These are phyloP conservation scores for Aureobasidium leucospermi DNA, from an alignment of 2,329 filamentous ascomycete species.

Conservation along the genomic window DNA sequence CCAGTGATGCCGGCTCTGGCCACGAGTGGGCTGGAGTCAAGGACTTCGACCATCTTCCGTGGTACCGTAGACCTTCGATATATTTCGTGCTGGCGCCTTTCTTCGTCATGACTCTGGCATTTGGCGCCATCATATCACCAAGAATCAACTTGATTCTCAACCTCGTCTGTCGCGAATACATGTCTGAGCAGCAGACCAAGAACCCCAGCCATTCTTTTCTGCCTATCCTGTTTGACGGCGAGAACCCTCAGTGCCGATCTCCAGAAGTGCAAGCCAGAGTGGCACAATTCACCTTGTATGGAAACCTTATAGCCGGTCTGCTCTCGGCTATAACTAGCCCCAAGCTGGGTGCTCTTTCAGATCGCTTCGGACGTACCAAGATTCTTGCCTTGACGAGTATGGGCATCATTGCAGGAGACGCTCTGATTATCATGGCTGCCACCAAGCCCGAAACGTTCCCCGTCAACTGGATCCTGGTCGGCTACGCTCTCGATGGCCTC, in stretches of 20 bases:
- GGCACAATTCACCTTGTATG: conserved; percentile 69
- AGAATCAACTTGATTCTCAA: conserved; percentile 80
- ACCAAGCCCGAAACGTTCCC: conserved; percentile 64
- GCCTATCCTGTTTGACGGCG: conserved; percentile 57
- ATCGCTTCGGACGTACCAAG: conserved; percentile 72
- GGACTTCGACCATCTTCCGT: conserved; percentile 55
- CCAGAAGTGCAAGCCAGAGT: conserved; percentile 71
- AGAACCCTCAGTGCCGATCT: conserved; percentile 73
- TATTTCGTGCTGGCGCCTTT: conserved; percentile 80
- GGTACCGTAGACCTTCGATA: conserved; percentile 60
- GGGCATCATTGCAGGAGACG: conserved; percentile 67
- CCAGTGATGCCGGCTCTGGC: conserved; percentile 20
- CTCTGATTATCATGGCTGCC: conserved; percentile 70
- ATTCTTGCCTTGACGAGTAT: conserved; percentile 66
- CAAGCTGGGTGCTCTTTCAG: conserved; percentile 75
- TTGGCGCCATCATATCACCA: conserved; percentile 78
- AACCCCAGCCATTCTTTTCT: conserved; percentile 55
- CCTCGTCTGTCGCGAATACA: conserved; percentile 77
- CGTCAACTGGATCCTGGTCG: conserved; percentile 72
- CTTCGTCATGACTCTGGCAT: conserved; percentile 73
- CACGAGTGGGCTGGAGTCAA: conserved; percentile 19
- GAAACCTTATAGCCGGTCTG: conserved; percentile 66
- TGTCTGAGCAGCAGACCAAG: conserved; percentile 55
- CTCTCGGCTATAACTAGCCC: conserved; percentile 77
- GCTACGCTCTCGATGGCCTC: conserved; percentile 71